A percentile compares a stretch with the other conserved stretches of the same genome.
Evolutionary conservation across 441 rosid species (phyloP).

Genomic region (Populus trichocarpa): DNA sequence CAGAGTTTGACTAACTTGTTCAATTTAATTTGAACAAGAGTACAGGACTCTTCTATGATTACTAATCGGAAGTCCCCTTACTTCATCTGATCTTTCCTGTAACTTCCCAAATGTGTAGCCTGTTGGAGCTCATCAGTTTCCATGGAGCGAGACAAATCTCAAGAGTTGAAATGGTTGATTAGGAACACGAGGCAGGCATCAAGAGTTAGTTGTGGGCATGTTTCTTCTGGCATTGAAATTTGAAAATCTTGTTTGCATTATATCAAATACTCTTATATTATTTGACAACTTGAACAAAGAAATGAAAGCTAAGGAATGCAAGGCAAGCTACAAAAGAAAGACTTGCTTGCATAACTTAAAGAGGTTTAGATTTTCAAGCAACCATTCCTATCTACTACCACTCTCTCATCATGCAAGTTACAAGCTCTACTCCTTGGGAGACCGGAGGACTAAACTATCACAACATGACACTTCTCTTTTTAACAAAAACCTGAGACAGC

Average conservation of each 20-base stretch:
- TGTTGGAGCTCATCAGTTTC: background rate
- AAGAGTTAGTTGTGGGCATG: background rate
- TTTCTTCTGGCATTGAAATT: too few relatives aligned
- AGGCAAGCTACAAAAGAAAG: background rate
- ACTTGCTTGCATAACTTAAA: background rate
- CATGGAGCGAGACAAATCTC: background rate
- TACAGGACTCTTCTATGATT: too few relatives aligned
- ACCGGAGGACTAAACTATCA: background rate
- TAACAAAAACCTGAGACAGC: background rate
- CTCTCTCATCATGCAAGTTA: background rate
- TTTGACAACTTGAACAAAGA: background rate
- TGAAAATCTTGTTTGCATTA: background rate
- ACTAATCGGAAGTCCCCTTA: too few relatives aligned
- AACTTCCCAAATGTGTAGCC: background rate
- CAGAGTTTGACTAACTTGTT: too few relatives aligned
- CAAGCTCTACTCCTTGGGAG: background rate
- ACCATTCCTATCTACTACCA: background rate
- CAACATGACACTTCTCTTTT: background rate
- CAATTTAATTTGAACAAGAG: too few relatives aligned
- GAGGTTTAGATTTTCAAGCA: conserved; percentile 14
- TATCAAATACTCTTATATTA: background rate
- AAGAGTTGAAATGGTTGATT: background rate
- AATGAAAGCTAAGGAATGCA: background rate
- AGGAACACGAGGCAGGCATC: background rate
- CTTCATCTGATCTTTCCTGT: background rate